Conservation (phyloP, 352 stramenopile species). For the Globisporangium irregulare region DNA sequence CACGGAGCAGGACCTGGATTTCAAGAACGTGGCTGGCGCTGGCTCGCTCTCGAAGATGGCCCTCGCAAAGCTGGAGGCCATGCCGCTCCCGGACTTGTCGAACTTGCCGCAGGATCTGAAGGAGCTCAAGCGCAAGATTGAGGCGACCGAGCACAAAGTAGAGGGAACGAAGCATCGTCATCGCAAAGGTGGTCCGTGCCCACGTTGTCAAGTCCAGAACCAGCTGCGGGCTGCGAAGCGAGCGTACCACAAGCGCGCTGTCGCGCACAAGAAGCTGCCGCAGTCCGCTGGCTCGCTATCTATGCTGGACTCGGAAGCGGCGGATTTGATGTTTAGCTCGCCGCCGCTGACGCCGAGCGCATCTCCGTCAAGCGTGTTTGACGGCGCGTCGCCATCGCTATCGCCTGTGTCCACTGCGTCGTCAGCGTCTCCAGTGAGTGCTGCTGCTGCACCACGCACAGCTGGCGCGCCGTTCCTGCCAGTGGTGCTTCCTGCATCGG, state of each 20-base stretch:
- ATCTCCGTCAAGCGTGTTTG: constrained; percentile 19
- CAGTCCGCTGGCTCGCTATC: constrained; percentile 30
- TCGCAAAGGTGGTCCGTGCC: constrained; percentile 77
- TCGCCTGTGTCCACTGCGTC: constrained; percentile 18
- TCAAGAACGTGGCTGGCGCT: constrained; percentile 51
- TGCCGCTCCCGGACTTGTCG: constrained; percentile 67
- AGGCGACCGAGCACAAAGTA: constrained; percentile 80
- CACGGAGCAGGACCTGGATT: constrained; percentile 62
- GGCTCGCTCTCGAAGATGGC: constrained; percentile 58
- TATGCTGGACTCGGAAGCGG: constrained; percentile 10
- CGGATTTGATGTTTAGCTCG: constrained; percentile 16
- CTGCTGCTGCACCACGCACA: background rate
- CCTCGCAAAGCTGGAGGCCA: constrained; percentile 62
- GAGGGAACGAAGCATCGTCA: constrained; percentile 86
- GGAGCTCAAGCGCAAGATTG: constrained; percentile 84
- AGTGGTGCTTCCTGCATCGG: constrained; percentile 24
- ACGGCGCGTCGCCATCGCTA: constrained; percentile 24
- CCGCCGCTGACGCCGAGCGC: constrained; percentile 15
- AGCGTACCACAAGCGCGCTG: constrained; percentile 75
- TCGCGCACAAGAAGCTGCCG: constrained; percentile 80
- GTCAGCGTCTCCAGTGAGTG: constrained; percentile 7
- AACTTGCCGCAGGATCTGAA: constrained; percentile 79
- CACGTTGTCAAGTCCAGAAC: constrained; percentile 81
- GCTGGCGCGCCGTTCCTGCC: constrained; percentile 22
- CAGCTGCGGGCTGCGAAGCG: constrained; percentile 76